These are phyloP conservation scores for Antitrichia curtipendula DNA, from an alignment of 225 moss, liverwort and hornwort genomes.

Conservation along the genomic window DNA sequence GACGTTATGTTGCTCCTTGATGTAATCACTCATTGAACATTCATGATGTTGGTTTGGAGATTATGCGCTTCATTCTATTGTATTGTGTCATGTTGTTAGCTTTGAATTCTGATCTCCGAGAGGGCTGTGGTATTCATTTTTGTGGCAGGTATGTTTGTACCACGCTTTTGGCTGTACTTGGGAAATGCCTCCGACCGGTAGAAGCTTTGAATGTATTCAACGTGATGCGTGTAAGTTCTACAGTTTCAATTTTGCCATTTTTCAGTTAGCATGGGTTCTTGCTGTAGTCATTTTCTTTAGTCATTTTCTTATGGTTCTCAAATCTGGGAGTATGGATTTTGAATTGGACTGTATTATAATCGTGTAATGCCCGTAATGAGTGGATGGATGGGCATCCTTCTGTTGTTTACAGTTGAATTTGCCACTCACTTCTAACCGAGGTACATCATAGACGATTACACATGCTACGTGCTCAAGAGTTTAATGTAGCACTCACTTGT, in stretches of 20 bases:
- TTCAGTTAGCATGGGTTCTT: not conserved
- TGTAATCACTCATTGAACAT: not conserved
- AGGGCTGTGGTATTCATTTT: not conserved
- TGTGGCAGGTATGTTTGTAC: conserved; percentile 70
- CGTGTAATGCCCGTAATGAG: not conserved
- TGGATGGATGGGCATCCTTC: not conserved
- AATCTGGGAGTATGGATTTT: not conserved
- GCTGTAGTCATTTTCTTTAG: not conserved
- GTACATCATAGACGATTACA: not conserved
- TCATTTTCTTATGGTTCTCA: not conserved
- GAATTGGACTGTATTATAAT: not conserved
- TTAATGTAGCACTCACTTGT: not conserved
- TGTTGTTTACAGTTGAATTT: not conserved
- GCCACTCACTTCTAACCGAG: not conserved
- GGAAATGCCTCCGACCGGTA: conserved; percentile 61
- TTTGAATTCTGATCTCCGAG: not conserved
- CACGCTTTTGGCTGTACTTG: conserved; percentile 69
- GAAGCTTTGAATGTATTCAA: conserved; percentile 86
- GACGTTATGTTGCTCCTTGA: not conserved
- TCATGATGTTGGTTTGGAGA: not conserved
- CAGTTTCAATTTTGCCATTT: not conserved
- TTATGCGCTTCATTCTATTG: not conserved
- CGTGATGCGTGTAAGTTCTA: conserved; percentile 66
- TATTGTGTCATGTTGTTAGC: not conserved
- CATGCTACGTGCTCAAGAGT: not conserved